Evolutionary conservation across 306 rosid genomes (phyloP), one percentile per base, ranked within the genome.

Genomic region (Castanea crenata): DNA sequence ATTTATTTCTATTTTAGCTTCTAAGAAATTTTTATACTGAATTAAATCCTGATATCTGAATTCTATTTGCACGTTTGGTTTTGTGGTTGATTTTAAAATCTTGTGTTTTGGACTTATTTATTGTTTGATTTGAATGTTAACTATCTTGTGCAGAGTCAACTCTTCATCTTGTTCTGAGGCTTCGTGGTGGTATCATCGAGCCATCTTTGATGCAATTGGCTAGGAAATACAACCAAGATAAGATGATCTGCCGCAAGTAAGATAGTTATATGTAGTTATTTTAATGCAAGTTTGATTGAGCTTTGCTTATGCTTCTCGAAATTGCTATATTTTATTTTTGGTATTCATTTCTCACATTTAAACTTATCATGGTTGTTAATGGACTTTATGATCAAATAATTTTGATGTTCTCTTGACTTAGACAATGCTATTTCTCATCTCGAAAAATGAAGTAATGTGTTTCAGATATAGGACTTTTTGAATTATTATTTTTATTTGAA

Each of bases 141-240:
- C n/a, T 14, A 3, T n/a, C 29, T 83, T 81, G 41, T 78, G 78
- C 82, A 95, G 99, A 95, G 76, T 95, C 99, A n/a, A 95, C 99
- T 9, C 77, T 95, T 80, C 99, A 95, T 81, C 91, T 95, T 87
- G 99, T 95, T 79, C 84, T 95, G 83, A 95, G 99, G 97, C 99
- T 95, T 64, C 97, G 99, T 71, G 98, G 99, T 86, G 99, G 99
- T 4, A 95, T 95, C 55, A 95, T 95, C 55, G 98, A 95, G 91
- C 99, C 99, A 1, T 95, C 99, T 59, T 76, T 95, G 84, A 95
- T 95, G 99, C 98, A 97, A 13, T 84, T 95, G 92, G 99, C 99
- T 59, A 87, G 99, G 88, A 95, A 95, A 31, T 95, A 92, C 55
- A 95, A 95, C 65, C 99, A 95, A 79, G 99, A 95, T 29, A 95